Evolutionary conservation across 1,139 yeast genomes (phyloP).

Genomic region (Zygoascus sp.): DNA sequence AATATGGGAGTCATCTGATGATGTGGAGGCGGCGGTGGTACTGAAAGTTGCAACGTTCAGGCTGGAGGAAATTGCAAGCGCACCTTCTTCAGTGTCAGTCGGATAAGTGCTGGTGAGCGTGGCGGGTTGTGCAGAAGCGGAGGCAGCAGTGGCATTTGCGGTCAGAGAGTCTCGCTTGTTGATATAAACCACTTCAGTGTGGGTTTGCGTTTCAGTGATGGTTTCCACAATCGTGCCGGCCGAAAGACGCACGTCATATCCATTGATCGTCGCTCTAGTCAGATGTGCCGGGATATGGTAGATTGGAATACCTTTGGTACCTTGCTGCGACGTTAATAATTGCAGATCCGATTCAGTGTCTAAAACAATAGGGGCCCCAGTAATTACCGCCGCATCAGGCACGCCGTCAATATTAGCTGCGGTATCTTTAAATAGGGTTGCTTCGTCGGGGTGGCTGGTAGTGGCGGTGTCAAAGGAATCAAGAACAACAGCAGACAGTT

Average conservation of each 20-base stretch:
- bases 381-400: conserved; percentile 2
- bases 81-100: conserved; percentile 12
- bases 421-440: conserved; percentile 1
- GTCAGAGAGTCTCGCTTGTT: conserved; percentile 2
- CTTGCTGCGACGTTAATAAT: conserved; percentile 1
- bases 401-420: neutral
- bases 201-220: neutral
- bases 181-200: neutral
- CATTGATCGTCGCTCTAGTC: conserved; percentile 14
- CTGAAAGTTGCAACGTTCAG: conserved; percentile 15
- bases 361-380: neutral
- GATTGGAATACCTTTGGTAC: conserved; percentile 15
- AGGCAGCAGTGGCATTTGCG: neutral
- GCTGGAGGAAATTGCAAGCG: conserved; percentile 12
- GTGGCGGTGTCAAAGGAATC: neutral
- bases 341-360: conserved; percentile 1
- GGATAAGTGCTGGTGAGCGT: neutral
- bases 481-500: neutral
- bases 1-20: conserved; percentile 12
- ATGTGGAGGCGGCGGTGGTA: conserved; percentile 14
- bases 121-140: neutral
- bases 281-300: conserved; percentile 13
- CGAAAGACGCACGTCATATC: conserved; percentile 15
- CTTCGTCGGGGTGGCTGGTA: neutral
- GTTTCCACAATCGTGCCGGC: conserved; percentile 13